A percentile compares a stretch with the other conserved stretches of the same genome.
phyloP scores from a whole-genome alignment of 1,284 basidiomycete species.

The Rhodotorula sp. region DNA sequence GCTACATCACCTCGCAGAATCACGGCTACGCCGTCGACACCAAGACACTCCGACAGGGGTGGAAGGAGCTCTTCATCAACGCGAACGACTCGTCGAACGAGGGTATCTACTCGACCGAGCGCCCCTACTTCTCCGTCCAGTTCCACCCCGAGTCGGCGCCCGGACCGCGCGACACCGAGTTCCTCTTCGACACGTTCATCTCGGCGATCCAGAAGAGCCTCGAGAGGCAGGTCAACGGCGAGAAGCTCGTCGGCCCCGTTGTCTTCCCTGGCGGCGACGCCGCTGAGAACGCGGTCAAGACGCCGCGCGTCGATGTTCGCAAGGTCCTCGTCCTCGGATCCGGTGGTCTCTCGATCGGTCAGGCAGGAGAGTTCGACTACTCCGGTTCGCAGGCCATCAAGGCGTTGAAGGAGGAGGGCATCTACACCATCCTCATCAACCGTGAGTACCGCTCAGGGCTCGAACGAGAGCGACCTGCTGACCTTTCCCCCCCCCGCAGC shows the following conservation, averaged over 20 bases:
- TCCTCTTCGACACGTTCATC: constrained; percentile 97
- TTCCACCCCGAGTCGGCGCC: constrained; percentile 99
- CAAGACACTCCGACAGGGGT: constrained; percentile 71
- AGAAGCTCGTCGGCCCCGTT: constrained; percentile 63
- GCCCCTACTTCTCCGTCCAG: constrained; percentile 97
- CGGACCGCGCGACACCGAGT: constrained; percentile 98
- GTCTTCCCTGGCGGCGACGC: constrained; percentile 82
- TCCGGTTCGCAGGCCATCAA: constrained; percentile 99
- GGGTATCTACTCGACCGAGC: constrained; percentile 85
- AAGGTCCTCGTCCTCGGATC: constrained; percentile 97
- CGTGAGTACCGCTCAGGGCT: constrained; percentile 46
- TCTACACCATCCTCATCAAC: constrained; percentile 97
- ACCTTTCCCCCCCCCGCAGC: constrained; percentile 47
- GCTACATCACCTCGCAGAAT: constrained; percentile 99
- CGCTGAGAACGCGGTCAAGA: constrained; percentile 73
- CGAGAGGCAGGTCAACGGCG: constrained; percentile 60
- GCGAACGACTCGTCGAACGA: constrained; percentile 98
- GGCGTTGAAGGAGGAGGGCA: constrained; percentile 96
- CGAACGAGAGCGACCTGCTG: neutral
- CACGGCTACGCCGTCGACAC: constrained; percentile 96
- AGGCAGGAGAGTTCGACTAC: constrained; percentile 99
- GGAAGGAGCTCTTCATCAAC: constrained; percentile 93
- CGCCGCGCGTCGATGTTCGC: constrained; percentile 72
- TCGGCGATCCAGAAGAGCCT: constrained; percentile 60
- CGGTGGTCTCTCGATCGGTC: constrained; percentile 96